These are phyloP conservation scores for Phytomonas francai DNA, from an alignment of 208 protist genomes.

Conservation along the genomic window DNA sequence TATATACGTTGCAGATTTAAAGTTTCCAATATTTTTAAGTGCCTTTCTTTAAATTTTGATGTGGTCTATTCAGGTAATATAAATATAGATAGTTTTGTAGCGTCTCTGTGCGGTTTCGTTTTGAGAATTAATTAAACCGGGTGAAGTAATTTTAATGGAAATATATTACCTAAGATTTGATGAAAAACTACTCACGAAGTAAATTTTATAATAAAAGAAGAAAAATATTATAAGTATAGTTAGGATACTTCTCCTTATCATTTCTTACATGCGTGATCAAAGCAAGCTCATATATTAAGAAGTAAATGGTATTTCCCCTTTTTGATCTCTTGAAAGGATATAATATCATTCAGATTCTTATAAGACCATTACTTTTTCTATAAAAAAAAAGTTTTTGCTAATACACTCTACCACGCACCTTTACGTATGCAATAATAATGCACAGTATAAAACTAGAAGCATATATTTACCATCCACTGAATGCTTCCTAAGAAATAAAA, in stretches of 20 bases:
- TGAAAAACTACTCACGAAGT: conserved; percentile 8
- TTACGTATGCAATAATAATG: too few relatives aligned
- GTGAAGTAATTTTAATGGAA: not conserved
- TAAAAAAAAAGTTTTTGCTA: too few relatives aligned
- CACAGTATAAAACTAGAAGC: too few relatives aligned
- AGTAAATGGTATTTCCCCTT: too few relatives aligned
- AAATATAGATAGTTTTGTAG: not conserved
- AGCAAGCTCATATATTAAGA: conserved; percentile 1
- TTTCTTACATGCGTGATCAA: not conserved
- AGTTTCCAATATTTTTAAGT: not conserved
- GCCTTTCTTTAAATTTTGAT: not conserved
- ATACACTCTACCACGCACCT: too few relatives aligned
- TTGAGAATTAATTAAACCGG: not conserved
- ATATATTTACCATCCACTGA: too few relatives aligned
- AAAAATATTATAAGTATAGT: conserved; percentile 1
- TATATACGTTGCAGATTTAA: not conserved
- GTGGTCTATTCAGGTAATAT: not conserved
- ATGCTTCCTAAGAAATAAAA: too few relatives aligned
- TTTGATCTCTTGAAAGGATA: too few relatives aligned
- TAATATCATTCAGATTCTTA: too few relatives aligned
- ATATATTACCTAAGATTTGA: conserved; percentile 1
- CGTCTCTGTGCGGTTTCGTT: not conserved
- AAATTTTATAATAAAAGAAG: conserved; percentile 12
- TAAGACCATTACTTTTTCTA: too few relatives aligned
- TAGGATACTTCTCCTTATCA: not conserved